Evolutionary conservation across 2,329 filamentous ascomycete genomes (phyloP).

Genomic region (Orbilia brochopaga): DNA sequence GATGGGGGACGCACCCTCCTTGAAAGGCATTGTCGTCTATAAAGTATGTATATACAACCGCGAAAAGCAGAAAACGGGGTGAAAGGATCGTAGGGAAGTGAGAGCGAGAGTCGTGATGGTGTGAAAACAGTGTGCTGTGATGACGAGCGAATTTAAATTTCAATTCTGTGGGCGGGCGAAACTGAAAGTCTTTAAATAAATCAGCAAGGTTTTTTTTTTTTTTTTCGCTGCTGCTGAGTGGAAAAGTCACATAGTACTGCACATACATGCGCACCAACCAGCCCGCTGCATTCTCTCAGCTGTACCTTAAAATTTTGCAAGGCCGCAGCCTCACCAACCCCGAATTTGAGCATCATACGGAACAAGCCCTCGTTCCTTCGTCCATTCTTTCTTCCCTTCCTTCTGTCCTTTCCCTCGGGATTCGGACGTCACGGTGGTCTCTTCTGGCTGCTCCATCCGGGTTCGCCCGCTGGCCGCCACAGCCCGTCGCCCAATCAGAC

Average conservation of each 20-base stretch:
- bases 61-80: slow-evolving; percentile 35
- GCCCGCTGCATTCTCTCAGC: not conserved
- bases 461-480: slow-evolving; percentile 30
- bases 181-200: slow-evolving; percentile 8
- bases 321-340: not conserved
- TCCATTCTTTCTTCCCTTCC: not conserved
- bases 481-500: not conserved
- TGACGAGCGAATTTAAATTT: slow-evolving; percentile 35
- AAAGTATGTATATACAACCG: slow-evolving; percentile 40
- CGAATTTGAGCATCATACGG: not conserved
- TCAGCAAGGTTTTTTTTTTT: not conserved
- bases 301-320: slow-evolving; percentile 14
- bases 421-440: not conserved
- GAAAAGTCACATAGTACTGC: slow-evolving; percentile 8
- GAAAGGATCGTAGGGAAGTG: not conserved
- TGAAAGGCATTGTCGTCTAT: slow-evolving; percentile 52
- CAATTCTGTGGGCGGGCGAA: slow-evolving; percentile 9
- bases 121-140: slow-evolving; percentile 14
- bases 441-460: slow-evolving; percentile 36
- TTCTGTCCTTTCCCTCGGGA: not conserved
- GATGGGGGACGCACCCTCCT: slow-evolving; percentile 50
- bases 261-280: too few relatives aligned
- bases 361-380: not conserved
- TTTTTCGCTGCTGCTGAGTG: not conserved
- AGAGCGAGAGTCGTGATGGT: slow-evolving; percentile 36